Evolutionary conservation across 2,329 filamentous ascomycete genomes (phyloP).

Genomic region (Aspergillus sp.): DNA sequence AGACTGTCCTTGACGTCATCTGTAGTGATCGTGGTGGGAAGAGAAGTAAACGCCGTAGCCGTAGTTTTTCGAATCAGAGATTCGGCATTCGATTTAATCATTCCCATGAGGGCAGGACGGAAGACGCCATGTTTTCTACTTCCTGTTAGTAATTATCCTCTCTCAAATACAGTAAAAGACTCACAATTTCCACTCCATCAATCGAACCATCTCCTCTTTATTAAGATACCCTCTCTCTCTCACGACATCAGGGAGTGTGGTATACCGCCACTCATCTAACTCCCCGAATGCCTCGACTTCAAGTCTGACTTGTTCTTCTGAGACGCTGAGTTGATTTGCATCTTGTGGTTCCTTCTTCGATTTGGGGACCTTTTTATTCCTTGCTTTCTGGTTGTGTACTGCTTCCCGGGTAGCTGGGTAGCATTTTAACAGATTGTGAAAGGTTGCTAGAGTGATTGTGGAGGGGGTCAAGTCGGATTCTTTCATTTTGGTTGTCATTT

Average conservation of each 20-base stretch:
- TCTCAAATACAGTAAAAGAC: slow-evolving; percentile 8
- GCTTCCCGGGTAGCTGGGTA: slow-evolving; percentile 23
- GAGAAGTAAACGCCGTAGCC: slow-evolving; percentile 18
- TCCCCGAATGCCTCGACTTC: slow-evolving; percentile 21
- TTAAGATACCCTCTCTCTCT: slow-evolving; percentile 17
- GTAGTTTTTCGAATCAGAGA: slow-evolving; percentile 22
- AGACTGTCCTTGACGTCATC: slow-evolving; percentile 22
- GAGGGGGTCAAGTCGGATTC: slow-evolving; percentile 15
- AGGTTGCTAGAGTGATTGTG: slow-evolving; percentile 21
- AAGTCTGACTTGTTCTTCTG: slow-evolving; percentile 9
- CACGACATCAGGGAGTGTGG: slow-evolving; percentile 23
- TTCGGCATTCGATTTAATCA: slow-evolving; percentile 33
- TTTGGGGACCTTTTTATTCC: slow-evolving; percentile 14
- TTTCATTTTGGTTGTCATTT: not conserved
- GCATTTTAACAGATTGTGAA: slow-evolving; percentile 18
- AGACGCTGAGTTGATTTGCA: not conserved
- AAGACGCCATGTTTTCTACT: slow-evolving; percentile 35
- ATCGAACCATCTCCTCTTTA: slow-evolving; percentile 30
- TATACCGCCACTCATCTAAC: slow-evolving; percentile 37
- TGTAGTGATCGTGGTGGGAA: slow-evolving; percentile 8
- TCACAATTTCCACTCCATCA: slow-evolving; percentile 44
- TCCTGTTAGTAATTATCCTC: not conserved
- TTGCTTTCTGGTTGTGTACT: slow-evolving; percentile 18
- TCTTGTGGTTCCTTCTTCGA: slow-evolving; percentile 10
- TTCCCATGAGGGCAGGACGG: slow-evolving; percentile 35